Base-by-base conservation (phyloP, 306 rosid species). In the Urtica urens region DNA sequence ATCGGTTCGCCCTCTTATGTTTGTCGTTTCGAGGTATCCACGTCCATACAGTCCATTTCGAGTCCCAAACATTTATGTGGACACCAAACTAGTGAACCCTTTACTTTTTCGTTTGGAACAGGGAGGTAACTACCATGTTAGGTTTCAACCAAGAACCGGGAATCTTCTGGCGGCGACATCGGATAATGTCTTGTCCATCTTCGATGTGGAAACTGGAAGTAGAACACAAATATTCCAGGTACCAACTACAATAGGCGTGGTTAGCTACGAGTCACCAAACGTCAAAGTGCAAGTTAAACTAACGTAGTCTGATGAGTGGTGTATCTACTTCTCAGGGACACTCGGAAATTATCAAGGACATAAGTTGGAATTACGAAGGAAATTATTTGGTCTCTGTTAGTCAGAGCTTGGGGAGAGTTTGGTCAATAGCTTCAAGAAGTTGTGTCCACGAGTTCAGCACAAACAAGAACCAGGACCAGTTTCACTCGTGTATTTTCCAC, bases 131-230 rank as follows among this genome's bases (percentile, higher is more conserved):
- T 60, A 78, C 22, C 87, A 80, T 64, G 88, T 87, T 47, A 72
- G 94, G 64, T 87, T 83, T 78, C 94, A 87, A 63, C 96, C 96
- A 38, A 69, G 88, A 67, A 55, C 33, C 23, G 96, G 96, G 38
- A 78, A 63, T 20, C 63, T 70, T 52, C 78, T 87, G 72, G 96
- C 96, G 23, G 94, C 88, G 12, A 83, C 86, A 38, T 59, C 88
- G 23, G 80, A 78, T 55, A 78, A 64, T 51, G 55, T 70, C 21
- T 93, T 87, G 17, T 72, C 94, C 53, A 63, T 87, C 68, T 80
- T 80, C 68, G 96, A 87, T 68, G 87, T 83, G 7, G 96, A 87
- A 77, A 64, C 83, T 57, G 86, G 81, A 69, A 76, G 77, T 62
- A 68, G 25, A 54, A 65, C 71, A 53, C 79, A 65, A 66, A 67